Base-by-base conservation (phyloP, 2,329 filamentous ascomycete genomes). In the Aspergillus chevalieri region DNA sequence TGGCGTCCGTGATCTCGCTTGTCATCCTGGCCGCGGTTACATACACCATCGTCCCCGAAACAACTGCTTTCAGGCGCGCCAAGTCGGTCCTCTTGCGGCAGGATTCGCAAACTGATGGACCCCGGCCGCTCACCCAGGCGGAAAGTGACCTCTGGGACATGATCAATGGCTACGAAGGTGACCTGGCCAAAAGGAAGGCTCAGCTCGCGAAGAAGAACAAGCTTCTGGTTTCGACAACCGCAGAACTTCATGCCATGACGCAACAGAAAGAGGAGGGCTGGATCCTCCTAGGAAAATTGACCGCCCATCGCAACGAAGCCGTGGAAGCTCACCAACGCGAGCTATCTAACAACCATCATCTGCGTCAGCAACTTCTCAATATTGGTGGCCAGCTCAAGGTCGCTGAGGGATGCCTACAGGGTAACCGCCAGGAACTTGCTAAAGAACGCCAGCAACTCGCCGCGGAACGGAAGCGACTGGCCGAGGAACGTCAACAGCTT, bases 211-310 rank as follows among this genome's bases (percentile, higher is more conserved):
- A 47, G 24, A 46, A 50, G 14, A 36, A 48, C 4, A 22, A 5
- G n/a, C 17, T 47, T 6, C 24, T 57, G 6, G 30, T 10, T 7
- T 43, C 43, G 19, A 48, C 36, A n/a, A 44, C 17, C 3, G 22
- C 50, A 14, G 54, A 53, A 47, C 43, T 57, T 9, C 17, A 33
- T 39, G 38, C 30, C 36, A 28, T 46, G 12, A 48, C 48, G 42
- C 46, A 47, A 19, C 34, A 22, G 6, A 21, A 43, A 22, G 43
- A 50, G n/a, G 46, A 51, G 15, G 45, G 42, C 22, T 45, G 47
- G 50, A 46, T n/a, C 21, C 33, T 36, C 5, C 38, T 47, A 38
- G 30, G 48, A 21, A 38, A 28, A 22, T 33, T 46, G 22, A 43
- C 28, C 7, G 44, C 47, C 28, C 12, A 10, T 30, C 33, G n/a